phyloP scores from a whole-genome alignment of 371 early-diverging fungal species.

The Lichtheimia ornata region DNA sequence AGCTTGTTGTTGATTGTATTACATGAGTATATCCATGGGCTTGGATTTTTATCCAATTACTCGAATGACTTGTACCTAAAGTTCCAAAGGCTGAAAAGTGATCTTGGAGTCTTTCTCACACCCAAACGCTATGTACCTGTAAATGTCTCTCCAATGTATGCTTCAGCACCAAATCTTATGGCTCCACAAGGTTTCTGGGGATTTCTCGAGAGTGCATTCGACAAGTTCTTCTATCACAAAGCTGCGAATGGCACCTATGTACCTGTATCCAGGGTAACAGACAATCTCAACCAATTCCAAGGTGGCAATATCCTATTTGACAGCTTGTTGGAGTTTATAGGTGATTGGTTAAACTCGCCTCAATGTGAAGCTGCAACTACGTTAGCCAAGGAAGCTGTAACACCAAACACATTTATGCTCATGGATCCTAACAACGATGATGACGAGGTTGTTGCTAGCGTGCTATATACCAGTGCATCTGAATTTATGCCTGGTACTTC shows the following conservation, averaged over 20 bases:
- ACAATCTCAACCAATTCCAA: constrained; percentile 2
- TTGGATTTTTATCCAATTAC: constrained; percentile 4
- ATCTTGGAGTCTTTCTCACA: not conserved
- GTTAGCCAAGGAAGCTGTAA: not conserved
- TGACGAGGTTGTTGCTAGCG: not conserved
- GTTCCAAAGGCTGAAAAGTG: not conserved
- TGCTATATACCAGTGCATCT: not conserved
- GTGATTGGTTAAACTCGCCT: not conserved
- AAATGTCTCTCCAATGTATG: not conserved
- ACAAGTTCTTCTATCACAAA: not conserved
- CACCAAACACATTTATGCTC: constrained; percentile 4
- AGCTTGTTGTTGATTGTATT: constrained; percentile 2
- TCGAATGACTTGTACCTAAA: not conserved
- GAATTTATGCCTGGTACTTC: not conserved
- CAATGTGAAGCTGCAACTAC: constrained; percentile 1
- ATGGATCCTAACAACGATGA: not conserved
- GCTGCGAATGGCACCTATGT: not conserved
- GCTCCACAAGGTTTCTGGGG: constrained; percentile 7
- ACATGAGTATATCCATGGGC: constrained; percentile 1
- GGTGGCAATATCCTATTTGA: not conserved
- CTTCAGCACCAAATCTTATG: constrained; percentile 8
- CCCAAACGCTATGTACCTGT: constrained; percentile 1
- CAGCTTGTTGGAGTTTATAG: not conserved
- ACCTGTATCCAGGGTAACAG: not conserved
- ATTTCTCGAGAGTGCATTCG: constrained; percentile 5